Conservation (phyloP, 768 basidiomycete genomes). For the Russula olivacea region DNA sequence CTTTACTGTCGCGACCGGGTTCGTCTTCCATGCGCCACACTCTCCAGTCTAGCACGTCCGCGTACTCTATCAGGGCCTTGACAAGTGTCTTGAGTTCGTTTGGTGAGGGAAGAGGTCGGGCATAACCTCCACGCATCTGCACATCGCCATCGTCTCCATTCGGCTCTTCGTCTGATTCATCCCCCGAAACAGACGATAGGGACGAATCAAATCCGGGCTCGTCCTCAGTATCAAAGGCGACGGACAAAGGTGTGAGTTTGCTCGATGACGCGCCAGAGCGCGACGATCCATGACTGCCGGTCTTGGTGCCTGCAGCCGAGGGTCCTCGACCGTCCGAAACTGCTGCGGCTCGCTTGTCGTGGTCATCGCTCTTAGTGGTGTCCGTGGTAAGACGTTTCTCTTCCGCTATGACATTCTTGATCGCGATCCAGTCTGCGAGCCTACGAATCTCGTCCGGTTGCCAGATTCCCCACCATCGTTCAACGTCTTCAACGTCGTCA, state of each 20-base stretch:
- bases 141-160: constrained; percentile 11
- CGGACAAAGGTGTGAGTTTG: constrained; percentile 13
- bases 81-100: constrained; percentile 43
- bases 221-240: constrained; percentile 11
- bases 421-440: constrained; percentile 58
- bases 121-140: constrained; percentile 18
- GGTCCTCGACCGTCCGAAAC: neutral
- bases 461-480: constrained; percentile 76
- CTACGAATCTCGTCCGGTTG: constrained; percentile 58
- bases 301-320: neutral
- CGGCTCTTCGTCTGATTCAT: constrained; percentile 24
- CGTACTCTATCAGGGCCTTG: constrained; percentile 52
- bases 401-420: constrained; percentile 41
- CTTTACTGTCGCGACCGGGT: constrained; percentile 4
- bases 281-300: neutral
- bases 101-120: constrained; percentile 27
- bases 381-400: constrained; percentile 20
- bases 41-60: constrained; percentile 56
- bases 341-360: neutral
- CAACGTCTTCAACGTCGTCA: constrained; percentile 35
- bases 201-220: constrained; percentile 2
- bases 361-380: neutral
- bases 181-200: constrained; percentile 22
- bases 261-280: constrained; percentile 3
- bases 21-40: constrained; percentile 34